Evolutionary conservation across 2,329 filamentous ascomycete species (phyloP).

Genomic region (Aureobasidium musti): DNA sequence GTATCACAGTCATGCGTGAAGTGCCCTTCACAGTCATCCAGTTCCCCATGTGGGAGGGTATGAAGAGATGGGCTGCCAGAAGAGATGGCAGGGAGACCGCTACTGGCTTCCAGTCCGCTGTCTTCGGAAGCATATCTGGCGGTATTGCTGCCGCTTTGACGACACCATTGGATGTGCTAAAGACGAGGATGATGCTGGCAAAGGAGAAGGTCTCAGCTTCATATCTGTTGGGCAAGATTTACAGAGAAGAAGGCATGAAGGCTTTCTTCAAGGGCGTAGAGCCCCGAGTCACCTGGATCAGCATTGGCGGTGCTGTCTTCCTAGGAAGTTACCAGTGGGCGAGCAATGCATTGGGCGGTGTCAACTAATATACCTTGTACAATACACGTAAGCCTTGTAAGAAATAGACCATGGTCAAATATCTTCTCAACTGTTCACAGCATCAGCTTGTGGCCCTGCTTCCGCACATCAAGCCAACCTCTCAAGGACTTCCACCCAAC

Average conservation of each 20-base stretch:
- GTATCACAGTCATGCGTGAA: constrained; percentile 90
- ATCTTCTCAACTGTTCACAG: no score
- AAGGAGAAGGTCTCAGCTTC: constrained; percentile 63
- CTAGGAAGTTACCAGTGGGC: constrained; percentile 90
- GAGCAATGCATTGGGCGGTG: constrained; percentile 68
- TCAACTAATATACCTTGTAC: neutral
- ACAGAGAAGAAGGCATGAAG: constrained; percentile 62
- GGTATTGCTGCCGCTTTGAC: constrained; percentile 84
- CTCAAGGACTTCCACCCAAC: no score
- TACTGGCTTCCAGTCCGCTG: constrained; percentile 73
- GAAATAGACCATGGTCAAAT: no score
- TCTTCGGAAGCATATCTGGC: constrained; percentile 82
- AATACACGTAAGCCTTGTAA: neutral
- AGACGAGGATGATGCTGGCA: constrained; percentile 94
- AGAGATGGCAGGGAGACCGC: constrained; percentile 53
- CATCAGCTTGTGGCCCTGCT: no score
- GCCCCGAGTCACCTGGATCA: constrained; percentile 91
- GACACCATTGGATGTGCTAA: constrained; percentile 92
- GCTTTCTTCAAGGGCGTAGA: constrained; percentile 77
- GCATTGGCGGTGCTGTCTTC: constrained; percentile 90
- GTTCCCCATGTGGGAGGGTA: constrained; percentile 92
- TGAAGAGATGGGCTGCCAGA: constrained; percentile 70
- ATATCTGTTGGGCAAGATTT: constrained; percentile 64
- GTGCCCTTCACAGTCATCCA: constrained; percentile 97
- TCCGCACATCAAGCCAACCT: no score